Conservation (phyloP, 768 basidiomycete species). For the Leccinum disarticulatum region DNA sequence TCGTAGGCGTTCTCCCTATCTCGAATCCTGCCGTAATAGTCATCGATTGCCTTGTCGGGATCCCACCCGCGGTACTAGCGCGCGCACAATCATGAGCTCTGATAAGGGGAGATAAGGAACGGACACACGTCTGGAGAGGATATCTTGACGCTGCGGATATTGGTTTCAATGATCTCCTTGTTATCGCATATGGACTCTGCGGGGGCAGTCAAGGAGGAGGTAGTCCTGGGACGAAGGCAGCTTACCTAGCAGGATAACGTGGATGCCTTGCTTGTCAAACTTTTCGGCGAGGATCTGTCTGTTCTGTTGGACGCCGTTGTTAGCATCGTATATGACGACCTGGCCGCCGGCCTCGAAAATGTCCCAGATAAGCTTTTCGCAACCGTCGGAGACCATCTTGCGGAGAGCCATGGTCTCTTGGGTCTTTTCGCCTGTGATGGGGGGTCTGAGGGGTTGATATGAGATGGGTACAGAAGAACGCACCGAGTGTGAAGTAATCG, state of each 20-base stretch:
- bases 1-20: slow-evolving; percentile 89
- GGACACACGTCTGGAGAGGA: slow-evolving; percentile 91
- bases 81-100: neutral
- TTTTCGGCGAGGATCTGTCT: slow-evolving; percentile 76
- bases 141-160: slow-evolving; percentile 96
- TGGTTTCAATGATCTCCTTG: slow-evolving; percentile 87
- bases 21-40: slow-evolving; percentile 87
- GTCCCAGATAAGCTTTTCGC: slow-evolving; percentile 86
- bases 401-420: slow-evolving; percentile 79
- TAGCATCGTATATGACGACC: slow-evolving; percentile 98
- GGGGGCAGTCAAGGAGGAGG: slow-evolving; percentile 11
- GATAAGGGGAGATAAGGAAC: neutral
- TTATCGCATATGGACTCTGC: slow-evolving; percentile 90
- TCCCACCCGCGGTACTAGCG: slow-evolving; percentile 88
- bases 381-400: slow-evolving; percentile 71
- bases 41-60: slow-evolving; percentile 86
- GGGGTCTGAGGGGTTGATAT: neutral
- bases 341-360: slow-evolving; percentile 88
- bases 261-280: slow-evolving; percentile 83
- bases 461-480: slow-evolving; percentile 12
- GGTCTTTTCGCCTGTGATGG: slow-evolving; percentile 66
- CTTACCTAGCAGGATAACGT: slow-evolving; percentile 90
- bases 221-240: neutral
- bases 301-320: slow-evolving; percentile 75
- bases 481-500: slow-evolving; percentile 89